Evolutionary conservation across 371 early-diverging fungal genomes (phyloP).

Genomic region (Mortierella polycephala): DNA sequence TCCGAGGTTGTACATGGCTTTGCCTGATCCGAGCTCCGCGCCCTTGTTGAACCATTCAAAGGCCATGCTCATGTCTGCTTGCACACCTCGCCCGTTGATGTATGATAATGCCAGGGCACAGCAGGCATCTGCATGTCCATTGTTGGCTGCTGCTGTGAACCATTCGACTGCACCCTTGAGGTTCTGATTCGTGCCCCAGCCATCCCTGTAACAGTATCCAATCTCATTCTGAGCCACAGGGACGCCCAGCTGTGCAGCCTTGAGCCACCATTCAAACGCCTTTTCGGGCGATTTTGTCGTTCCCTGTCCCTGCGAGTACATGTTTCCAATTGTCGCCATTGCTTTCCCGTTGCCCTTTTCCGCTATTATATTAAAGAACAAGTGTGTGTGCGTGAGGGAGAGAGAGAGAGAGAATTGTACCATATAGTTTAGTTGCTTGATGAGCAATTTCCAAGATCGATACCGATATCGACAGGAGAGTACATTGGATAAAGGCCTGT

Average conservation of each 20-base stretch:
- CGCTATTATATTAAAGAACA: slow-evolving; percentile 16
- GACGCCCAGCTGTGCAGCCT: slow-evolving; percentile 47
- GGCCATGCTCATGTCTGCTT: slow-evolving; percentile 67
- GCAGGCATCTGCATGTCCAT: slow-evolving; percentile 51
- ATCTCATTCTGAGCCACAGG: slow-evolving; percentile 52
- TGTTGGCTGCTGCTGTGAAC: slow-evolving; percentile 50
- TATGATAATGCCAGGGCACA: slow-evolving; percentile 54
- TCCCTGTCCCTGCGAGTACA: slow-evolving; percentile 51
- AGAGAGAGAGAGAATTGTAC: background rate
- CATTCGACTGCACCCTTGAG: slow-evolving; percentile 48
- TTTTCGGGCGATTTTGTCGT: slow-evolving; percentile 41
- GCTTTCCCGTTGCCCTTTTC: slow-evolving; percentile 53
- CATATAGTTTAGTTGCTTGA: background rate
- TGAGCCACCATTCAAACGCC: slow-evolving; percentile 54
- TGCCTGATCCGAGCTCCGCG: slow-evolving; percentile 80
- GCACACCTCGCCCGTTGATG: slow-evolving; percentile 83
- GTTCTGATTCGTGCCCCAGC: slow-evolving; percentile 50
- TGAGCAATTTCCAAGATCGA: background rate
- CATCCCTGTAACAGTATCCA: slow-evolving; percentile 51
- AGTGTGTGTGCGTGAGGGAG: background rate
- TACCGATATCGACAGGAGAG: background rate
- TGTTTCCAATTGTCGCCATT: slow-evolving; percentile 49
- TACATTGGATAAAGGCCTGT: background rate
- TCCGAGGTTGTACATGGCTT: slow-evolving; percentile 88
- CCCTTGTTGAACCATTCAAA: slow-evolving; percentile 84